These are phyloP conservation scores for Tolypocladium pustulatum DNA, from an alignment of 2,329 filamentous ascomycete species.

Conservation along the genomic window DNA sequence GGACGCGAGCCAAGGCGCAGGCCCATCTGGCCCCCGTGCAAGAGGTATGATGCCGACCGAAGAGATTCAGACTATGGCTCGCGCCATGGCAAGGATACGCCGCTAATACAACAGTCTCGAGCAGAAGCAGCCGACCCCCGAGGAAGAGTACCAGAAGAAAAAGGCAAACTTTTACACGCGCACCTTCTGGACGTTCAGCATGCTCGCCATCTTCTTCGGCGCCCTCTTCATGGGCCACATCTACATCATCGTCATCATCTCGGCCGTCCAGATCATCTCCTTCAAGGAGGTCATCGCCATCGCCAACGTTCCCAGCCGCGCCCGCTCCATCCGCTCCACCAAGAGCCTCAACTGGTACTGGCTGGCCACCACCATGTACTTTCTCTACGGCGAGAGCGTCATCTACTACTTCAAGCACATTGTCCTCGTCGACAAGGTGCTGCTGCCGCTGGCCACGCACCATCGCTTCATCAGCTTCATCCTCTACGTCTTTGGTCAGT, in stretches of 20 bases:
- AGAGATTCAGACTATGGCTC: neutral
- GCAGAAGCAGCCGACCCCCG: conserved; percentile 31
- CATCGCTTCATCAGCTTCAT: conserved; percentile 98
- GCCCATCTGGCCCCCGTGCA: conserved; percentile 21
- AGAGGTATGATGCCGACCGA: conserved; percentile 21
- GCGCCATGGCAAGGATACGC: neutral
- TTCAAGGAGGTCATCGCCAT: conserved; percentile 99
- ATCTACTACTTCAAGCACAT: conserved; percentile 99
- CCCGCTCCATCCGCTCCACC: conserved; percentile 82
- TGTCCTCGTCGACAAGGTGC: conserved; percentile 83
- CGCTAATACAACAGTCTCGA: conserved; percentile 8
- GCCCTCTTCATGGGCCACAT: conserved; percentile 94
- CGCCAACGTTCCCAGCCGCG: conserved; percentile 84
- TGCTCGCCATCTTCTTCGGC: conserved; percentile 88
- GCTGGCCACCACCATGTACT: conserved; percentile 98
- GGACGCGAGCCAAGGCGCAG: conserved; percentile 14
- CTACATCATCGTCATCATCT: conserved; percentile 90
- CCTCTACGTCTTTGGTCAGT: conserved; percentile 88
- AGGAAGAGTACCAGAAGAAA: conserved; percentile 88
- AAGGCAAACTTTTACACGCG: conserved; percentile 95
- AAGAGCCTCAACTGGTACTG: conserved; percentile 99
- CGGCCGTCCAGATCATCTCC: conserved; percentile 86
- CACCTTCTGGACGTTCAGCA: conserved; percentile 95
- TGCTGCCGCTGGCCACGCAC: conserved; percentile 89
- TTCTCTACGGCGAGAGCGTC: conserved; percentile 94